Evolutionary conservation across 2,329 filamentous ascomycete genomes (phyloP).

Genomic region (Beauveria asiatica): DNA sequence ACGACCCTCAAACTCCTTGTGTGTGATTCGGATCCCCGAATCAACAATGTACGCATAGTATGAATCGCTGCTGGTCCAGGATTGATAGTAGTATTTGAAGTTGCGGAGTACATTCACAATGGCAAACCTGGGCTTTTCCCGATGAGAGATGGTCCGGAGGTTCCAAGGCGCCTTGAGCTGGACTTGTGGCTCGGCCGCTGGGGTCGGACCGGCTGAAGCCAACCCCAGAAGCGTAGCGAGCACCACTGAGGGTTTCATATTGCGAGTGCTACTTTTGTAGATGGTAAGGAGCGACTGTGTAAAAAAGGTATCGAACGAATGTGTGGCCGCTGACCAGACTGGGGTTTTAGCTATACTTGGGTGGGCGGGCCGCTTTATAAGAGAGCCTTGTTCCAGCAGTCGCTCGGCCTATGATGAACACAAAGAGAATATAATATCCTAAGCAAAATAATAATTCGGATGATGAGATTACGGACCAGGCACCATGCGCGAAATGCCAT

Average conservation of each 20-base stretch:
- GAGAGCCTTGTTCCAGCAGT: no score
- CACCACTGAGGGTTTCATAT: not conserved
- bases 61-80: not conserved
- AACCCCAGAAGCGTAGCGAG: not conserved
- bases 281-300: not conserved
- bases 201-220: not conserved
- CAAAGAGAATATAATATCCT: no score
- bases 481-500: no score
- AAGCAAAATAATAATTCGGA: no score
- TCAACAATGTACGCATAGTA: not conserved
- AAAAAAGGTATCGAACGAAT: not conserved
- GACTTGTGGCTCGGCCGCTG: not conserved
- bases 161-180: slow-evolving; percentile 25
- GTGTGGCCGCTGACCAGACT: not conserved
- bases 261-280: not conserved
- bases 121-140: not conserved
- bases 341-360: not conserved
- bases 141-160: not conserved
- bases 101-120: not conserved
- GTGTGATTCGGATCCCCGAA: slow-evolving; percentile 21
- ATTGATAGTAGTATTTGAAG: not conserved
- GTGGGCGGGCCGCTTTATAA: no score
- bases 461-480: no score
- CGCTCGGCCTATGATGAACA: no score
- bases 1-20: not conserved